Base-by-base conservation (phyloP, 768 basidiomycete genomes). In the Chalciporus chontae region DNA sequence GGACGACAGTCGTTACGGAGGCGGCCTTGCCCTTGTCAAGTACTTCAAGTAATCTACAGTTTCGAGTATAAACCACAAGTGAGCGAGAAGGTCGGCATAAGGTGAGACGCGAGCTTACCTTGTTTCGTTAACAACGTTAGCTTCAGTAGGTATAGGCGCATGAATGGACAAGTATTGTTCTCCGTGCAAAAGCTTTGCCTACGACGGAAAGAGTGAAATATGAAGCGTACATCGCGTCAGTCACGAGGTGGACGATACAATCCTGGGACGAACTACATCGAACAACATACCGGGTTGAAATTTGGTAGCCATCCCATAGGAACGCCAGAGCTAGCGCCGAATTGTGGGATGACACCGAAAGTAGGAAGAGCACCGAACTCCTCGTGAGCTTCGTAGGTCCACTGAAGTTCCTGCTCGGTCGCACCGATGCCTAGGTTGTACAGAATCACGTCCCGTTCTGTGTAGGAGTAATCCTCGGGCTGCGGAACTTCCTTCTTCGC, bases 141-240 rank as follows among this genome's bases (percentile, higher is more conserved):
- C 95, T 51, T 77, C 83, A 0, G 91, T 91, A 0, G 95, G 94
- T 52, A 98, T 89, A 0, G 88, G 84, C 2, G 73, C 83, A 60
- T 88, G 86, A 67, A 99, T 90, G 52, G 82, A 78, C 58, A 99
- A 72, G 68, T 91, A 98, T 62, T 98, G 96, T 65, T 99, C 96
- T 40, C 96, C 96, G 65, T 99, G 96, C 15, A 99, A 79, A n/a
- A 99, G 76, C 70, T 92, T 97, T 41, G 94, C 91, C 91, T 93
- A 53, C 2, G 43, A 38, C 11, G 13, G 15, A 39, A 37, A 18
- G 27, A 34, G 34, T 11, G 8, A 21, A 19, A 17, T 29, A 24
- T 26, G 26, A 26, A 6, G 26, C 26, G 7, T 23, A 18, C 40
- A 51, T 23, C 43, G 23, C 23, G 15, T 51, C 36, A 50, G 34